Evolutionary conservation across 768 basidiomycete species (phyloP).

Genomic region (Leccinum uliginosum): DNA sequence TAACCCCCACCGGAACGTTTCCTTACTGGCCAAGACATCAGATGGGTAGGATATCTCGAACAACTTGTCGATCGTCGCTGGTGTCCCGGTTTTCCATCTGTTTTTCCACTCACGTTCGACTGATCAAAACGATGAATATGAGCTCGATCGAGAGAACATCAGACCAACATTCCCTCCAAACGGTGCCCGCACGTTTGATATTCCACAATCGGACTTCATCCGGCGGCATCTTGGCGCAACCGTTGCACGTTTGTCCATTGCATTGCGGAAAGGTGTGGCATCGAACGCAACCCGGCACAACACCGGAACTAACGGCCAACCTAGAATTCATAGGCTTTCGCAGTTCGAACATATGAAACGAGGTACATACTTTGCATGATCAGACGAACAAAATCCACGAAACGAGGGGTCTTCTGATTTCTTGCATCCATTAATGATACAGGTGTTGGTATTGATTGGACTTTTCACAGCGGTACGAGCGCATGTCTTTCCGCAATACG

Average conservation of each 20-base stretch:
- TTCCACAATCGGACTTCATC: conserved; percentile 45
- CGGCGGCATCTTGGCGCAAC: conserved; percentile 45
- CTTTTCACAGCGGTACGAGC: conserved; percentile 39
- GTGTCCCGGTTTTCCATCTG: conserved; percentile 30
- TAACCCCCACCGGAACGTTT: conserved; percentile 42
- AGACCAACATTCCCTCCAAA: conserved; percentile 50
- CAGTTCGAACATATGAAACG: background rate
- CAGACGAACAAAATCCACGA: conserved; percentile 54
- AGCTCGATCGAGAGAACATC: conserved; percentile 14
- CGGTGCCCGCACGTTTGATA: conserved; percentile 40
- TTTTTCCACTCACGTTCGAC: conserved; percentile 52
- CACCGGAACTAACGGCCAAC: conserved; percentile 47
- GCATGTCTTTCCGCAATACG: conserved; percentile 60
- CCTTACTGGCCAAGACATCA: conserved; percentile 35
- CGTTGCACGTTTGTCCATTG: conserved; percentile 43
- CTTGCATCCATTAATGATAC: conserved; percentile 49
- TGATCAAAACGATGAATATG: conserved; percentile 31
- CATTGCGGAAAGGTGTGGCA: conserved; percentile 47
- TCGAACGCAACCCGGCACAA: conserved; percentile 45
- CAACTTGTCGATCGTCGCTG: conserved; percentile 49
- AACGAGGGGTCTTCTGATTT: conserved; percentile 47
- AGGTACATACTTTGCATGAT: conserved; percentile 49
- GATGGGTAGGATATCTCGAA: conserved; percentile 44
- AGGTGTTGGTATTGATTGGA: conserved; percentile 37
- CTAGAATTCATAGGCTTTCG: conserved; percentile 29